Base-by-base conservation (phyloP, 2,329 filamentous ascomycete species). In the Moelleriella libera region DNA sequence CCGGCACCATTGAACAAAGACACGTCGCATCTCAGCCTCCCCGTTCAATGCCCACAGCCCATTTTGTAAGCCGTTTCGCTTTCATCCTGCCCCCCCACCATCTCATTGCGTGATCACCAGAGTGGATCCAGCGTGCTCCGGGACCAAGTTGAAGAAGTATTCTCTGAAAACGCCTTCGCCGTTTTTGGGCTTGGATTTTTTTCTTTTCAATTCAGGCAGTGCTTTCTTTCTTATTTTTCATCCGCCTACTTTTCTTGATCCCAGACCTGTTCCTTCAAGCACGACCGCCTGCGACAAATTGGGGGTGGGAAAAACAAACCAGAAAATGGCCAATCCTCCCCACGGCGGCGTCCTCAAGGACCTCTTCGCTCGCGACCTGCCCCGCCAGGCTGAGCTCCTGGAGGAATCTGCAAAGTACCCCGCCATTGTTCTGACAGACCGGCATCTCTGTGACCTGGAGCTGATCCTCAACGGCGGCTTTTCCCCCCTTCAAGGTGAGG, bases 321-420 rank as follows among this genome's bases (percentile, higher is more conserved):
- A 50, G 60, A 72, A 54, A 55, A 83, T 83, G 79, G 78, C 79
- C 60, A 82, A 82, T 68, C 59, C 78, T 66, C 85, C 86, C 56
- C 85, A 92, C 64, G 90, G 90, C 71, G 92, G 92, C 63, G 75
- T 90, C 75, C 86, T 98, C 63, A 97, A 97, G 84, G 92, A 98
- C 76, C 80, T 98, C 64, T 78, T 97, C 58, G 89, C 88, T 55
- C 85, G 92, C 70, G 92, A 98, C 78, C 78, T 82, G 53, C 85
- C 86, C 57, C 82, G 85, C 62, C 83, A 92, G 56, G 75, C 75
- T 53, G 74, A 95, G 72, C 84, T 98, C 53, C 71, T 74, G 48
- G 78, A 77, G 44, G 92, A 98, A 71, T 85, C 90, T 41, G 89
- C 95, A 74, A 83, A 64, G 32, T 81, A 97, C 43, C 87, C 88